These are phyloP conservation scores for Malus hybrid DNA, from an alignment of 331 rosid species.

Conservation along the genomic window DNA sequence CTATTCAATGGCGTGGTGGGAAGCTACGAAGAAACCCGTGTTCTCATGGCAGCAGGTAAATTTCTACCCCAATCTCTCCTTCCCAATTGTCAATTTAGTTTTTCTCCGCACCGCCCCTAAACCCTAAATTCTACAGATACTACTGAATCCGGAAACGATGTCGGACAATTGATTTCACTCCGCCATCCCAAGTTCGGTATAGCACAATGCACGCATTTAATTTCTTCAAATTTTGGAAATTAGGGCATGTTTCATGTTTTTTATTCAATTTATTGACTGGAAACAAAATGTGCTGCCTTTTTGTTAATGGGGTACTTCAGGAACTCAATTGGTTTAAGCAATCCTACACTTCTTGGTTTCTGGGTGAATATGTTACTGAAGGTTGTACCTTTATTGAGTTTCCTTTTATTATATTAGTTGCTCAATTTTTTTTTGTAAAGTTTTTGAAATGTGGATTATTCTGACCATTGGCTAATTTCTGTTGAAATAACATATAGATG, in stretches of 20 bases:
- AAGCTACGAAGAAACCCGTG: slow-evolving; percentile 59
- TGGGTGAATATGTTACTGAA: slow-evolving; percentile 72
- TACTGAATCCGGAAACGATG: slow-evolving; percentile 36
- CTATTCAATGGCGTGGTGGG: slow-evolving; percentile 48
- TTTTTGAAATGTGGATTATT: background rate
- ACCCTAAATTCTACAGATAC: slow-evolving; percentile 31
- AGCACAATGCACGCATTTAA: background rate
- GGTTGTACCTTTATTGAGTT: slow-evolving; percentile 30
- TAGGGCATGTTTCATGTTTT: slow-evolving; percentile 6
- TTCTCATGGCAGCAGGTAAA: slow-evolving; percentile 71
- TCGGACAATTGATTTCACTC: slow-evolving; percentile 46
- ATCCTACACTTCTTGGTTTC: slow-evolving; percentile 74
- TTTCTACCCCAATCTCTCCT: background rate
- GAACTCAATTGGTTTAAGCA: slow-evolving; percentile 91
- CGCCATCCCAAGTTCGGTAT: slow-evolving; percentile 84
- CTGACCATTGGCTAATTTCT: background rate
- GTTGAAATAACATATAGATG: slow-evolving; percentile 39
- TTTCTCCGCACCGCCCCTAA: background rate
- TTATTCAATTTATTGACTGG: slow-evolving; percentile 30
- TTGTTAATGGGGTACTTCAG: slow-evolving; percentile 59
- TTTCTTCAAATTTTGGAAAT: background rate
- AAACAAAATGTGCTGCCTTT: slow-evolving; percentile 52
- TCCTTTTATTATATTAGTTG: background rate
- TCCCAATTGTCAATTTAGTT: background rate
- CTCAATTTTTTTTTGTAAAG: background rate